A percentile compares a stretch with the other conserved stretches of the same genome.
phyloP scores from a whole-genome alignment of 176 grass and related monocot species.

The Oryza punctata region DNA sequence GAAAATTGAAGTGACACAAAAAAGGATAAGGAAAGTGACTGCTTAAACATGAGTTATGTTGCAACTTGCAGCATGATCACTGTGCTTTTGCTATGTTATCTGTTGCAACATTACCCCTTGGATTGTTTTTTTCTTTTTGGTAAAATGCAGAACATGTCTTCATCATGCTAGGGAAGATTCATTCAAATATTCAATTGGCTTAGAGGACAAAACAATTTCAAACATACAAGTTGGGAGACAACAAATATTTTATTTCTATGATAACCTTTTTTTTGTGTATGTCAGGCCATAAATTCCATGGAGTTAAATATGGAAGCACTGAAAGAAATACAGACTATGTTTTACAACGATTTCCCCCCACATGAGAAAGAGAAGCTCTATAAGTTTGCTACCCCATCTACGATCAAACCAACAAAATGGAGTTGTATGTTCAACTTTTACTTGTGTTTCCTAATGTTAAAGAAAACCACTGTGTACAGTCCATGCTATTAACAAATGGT shows the following conservation, averaged over 20 bases:
- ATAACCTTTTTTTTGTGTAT: slow-evolving; percentile 6
- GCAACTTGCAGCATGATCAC: not conserved
- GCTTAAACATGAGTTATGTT: not conserved
- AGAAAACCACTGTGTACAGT: not conserved
- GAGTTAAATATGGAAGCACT: slow-evolving; percentile 92
- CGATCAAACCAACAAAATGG: slow-evolving; percentile 99
- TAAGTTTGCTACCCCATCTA: slow-evolving; percentile 95
- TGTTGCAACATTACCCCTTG: not conserved
- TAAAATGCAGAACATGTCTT: not conserved
- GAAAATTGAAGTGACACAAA: not conserved
- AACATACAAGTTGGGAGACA: not conserved
- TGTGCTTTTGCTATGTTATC: not conserved
- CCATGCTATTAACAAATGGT: slow-evolving; percentile 20
- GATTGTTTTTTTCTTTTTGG: not conserved
- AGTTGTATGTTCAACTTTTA: slow-evolving; percentile 60
- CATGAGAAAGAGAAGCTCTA: slow-evolving; percentile 76
- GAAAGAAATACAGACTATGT: slow-evolving; percentile 81
- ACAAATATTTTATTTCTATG: slow-evolving; percentile 9
- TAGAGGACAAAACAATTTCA: not conserved
- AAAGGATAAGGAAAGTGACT: not conserved
- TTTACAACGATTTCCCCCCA: slow-evolving; percentile 78
- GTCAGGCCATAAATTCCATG: slow-evolving; percentile 87
- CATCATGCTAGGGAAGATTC: not conserved
- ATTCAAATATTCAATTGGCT: slow-evolving; percentile 9
- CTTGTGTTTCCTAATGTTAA: slow-evolving; percentile 2